Base-by-base conservation (phyloP, 177 flowering plant genomes). In the Tripterygium wilfordii region DNA sequence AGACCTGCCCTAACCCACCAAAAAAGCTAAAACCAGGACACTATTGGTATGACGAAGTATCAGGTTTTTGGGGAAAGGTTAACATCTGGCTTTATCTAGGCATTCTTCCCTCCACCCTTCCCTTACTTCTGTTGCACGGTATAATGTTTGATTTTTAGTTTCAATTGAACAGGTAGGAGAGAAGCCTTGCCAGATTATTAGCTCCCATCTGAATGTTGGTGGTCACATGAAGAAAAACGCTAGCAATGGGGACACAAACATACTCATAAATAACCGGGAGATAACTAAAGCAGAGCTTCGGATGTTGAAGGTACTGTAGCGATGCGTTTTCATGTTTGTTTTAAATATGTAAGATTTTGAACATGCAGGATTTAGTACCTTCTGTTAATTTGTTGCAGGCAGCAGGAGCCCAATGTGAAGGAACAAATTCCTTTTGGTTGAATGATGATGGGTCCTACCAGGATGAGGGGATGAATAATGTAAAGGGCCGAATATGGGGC, bases 1-100 rank as follows among this genome's bases (percentile, higher is more conserved):
- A 48, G 52, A 62, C 40, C 38, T 78, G 78, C 46, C n/a, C 45
- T 33, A 46, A 57, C 27, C 83, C 83, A 9, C 80, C 80, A 2
- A 69, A 63, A 42, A 52, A 57, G 20, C 56, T 78, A 10, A 65
- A 43, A 51, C 80, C 80, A 5, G 83, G 78, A 44, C 4, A 12
- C 38, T 78, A 75, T 60, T 78, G 83, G 83, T 78, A 78, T 58
- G 83, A 78, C 35, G 70, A 65, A 60, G 67, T 51, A 15, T 59
- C 71, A 37, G 79, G 79, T 2, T 59, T 48, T 15, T 74, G 79
- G 79, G 79, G 79, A 27, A 74, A 70, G 75, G 79, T 70, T 36
- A 59, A 49, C n/a, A n/a, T n/a, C n/a, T n/a, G n/a, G n/a, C n/a
- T n/a, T n/a, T n/a, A n/a, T n/a, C n/a, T n/a, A n/a, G n/a, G n/a